These are phyloP conservation scores for Rhodomyrtus psidioides DNA, from an alignment of 441 rosid genomes.

Conservation along the genomic window DNA sequence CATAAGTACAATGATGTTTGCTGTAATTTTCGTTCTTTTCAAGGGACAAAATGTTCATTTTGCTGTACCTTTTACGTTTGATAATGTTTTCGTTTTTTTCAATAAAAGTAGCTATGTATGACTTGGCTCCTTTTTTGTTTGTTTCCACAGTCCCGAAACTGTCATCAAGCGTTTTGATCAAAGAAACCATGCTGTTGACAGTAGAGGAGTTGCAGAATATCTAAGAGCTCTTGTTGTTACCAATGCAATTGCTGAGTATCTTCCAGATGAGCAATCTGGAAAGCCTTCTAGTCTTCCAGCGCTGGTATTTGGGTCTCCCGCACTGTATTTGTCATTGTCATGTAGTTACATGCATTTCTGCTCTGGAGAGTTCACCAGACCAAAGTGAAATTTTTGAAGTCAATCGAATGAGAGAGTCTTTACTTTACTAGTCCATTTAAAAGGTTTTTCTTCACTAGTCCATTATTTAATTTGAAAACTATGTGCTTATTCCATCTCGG, in stretches of 20 bases:
- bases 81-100: background rate
- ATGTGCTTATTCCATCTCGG: background rate
- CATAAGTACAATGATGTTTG: background rate
- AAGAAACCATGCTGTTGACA: conserved; percentile 74
- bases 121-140: background rate
- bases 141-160: conserved; percentile 61
- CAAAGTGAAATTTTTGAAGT: background rate
- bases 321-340: background rate
- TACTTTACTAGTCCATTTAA: background rate
- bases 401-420: background rate
- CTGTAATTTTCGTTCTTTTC: background rate
- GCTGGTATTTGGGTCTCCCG: conserved; percentile 34
- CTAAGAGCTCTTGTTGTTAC: conserved; percentile 76
- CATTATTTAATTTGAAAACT: background rate
- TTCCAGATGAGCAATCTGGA: conserved; percentile 82
- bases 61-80: background rate
- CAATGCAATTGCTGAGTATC: conserved; percentile 75
- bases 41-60: background rate
- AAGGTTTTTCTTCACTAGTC: background rate
- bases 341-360: background rate
- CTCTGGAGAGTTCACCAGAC: background rate
- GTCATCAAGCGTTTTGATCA: conserved; percentile 79
- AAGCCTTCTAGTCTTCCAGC: conserved; percentile 80
- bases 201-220: conserved; percentile 87
- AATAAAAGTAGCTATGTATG: background rate